Base-by-base conservation (phyloP, 2,329 filamentous ascomycete genomes). In the Ascochyta lentis region DNA sequence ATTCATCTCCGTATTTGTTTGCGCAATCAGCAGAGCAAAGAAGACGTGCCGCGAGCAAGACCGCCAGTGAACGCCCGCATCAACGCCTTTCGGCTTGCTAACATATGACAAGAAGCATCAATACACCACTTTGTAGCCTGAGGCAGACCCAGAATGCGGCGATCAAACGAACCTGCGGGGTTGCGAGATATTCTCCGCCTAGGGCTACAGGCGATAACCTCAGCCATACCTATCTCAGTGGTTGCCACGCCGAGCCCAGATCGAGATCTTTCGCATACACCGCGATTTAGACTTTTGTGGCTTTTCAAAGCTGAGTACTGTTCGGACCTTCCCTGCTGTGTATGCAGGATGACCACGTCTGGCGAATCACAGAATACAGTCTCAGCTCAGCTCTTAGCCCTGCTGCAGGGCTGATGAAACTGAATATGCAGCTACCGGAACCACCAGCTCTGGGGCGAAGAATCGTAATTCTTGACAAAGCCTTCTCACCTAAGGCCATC, bases 371-470 rank as follows among this genome's bases (percentile, higher is more conserved):
- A 44, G 41, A 44, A 45, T 34, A 23, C 52, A 51, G 56, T 61
- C 42, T 65, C 33, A 63, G 58, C 55, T 58, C 59, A 55, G 59
- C 51, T 58, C 55, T 59, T 55, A 60, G 54, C 61, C 57, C 39
- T 56, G 41, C 40, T 48, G 29, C 56, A 54, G 51, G 53, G 56
- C 55, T 58, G 46, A 22, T 27, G 27, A 50, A 66, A 45, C 54
- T 54, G 23, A 38, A 23, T 10, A 43, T 40, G 34, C 48, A 46
- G 41, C 23, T 42, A 52, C 44, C 40, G 22, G 29, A 48, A 29
- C 15, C 23, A 29, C 58, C 37, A 50, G 45, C 41, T 55, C n/a
- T 24, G 9, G 16, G 12, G 35, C 19, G 7, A 24, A n/a, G 27
- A 22, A 10, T 2, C 6, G 1, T 1, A n/a, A 22, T n/a, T 6